Conservation (phyloP, 2,329 filamentous ascomycete genomes). For the Botrytis elliptica region DNA sequence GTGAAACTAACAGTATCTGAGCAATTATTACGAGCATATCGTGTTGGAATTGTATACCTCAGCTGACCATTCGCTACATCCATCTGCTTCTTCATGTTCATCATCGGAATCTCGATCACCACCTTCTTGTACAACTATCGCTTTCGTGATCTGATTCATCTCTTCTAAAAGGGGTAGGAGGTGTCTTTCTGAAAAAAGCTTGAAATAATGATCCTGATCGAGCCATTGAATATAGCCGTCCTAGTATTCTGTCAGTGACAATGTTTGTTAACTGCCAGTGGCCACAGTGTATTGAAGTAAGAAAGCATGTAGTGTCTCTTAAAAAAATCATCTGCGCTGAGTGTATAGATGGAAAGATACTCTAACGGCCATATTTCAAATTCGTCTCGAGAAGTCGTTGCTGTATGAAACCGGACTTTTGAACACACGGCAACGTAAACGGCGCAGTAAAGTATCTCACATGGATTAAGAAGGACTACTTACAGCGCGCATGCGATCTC, state of each 20-base stretch:
- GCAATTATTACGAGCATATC: background rate
- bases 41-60: background rate
- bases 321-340: background rate
- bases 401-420: background rate
- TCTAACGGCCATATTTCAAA: too few relatives aligned
- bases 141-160: slow-evolving; percentile 11
- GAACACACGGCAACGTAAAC: background rate
- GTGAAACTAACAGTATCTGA: slow-evolving; percentile 8
- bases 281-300: background rate
- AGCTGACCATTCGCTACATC: background rate
- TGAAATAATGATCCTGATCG: slow-evolving; percentile 14
- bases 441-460: background rate
- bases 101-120: slow-evolving; percentile 1
- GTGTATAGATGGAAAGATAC: background rate
- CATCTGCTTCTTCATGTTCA: slow-evolving; percentile 5
- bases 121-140: slow-evolving; percentile 1
- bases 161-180: slow-evolving; percentile 7
- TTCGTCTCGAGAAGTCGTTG: background rate
- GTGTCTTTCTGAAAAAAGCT: slow-evolving; percentile 7
- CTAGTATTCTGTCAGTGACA: slow-evolving; percentile 6
- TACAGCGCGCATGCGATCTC: slow-evolving; percentile 5
- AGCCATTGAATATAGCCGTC: slow-evolving; percentile 18
- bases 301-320: too few relatives aligned
- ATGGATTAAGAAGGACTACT: background rate
- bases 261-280: background rate